A percentile compares a stretch with the other conserved stretches of the same genome.
These are phyloP conservation scores for Licmophora abbreviata DNA, from an alignment of 108 stramenopile genomes.

Conservation along the genomic window DNA sequence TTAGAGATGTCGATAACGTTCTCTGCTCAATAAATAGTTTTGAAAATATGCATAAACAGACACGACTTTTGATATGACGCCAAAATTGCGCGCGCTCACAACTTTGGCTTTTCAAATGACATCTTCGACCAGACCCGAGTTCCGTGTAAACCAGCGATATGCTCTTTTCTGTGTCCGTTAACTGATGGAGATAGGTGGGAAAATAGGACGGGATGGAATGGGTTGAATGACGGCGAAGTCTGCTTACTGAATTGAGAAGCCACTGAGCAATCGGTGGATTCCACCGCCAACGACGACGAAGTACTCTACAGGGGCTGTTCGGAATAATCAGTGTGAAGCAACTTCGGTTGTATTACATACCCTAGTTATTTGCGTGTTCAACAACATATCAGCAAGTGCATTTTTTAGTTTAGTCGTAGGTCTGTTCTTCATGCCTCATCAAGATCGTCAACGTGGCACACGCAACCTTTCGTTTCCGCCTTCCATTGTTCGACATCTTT, in stretches of 20 bases:
- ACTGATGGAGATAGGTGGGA: conserved; percentile 33
- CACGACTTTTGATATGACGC: no score
- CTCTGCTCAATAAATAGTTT: no score
- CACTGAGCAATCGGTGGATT: not conserved
- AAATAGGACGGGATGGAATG: conserved; percentile 31
- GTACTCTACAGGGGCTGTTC: no score
- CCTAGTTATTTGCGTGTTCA: not conserved
- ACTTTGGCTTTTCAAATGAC: no score
- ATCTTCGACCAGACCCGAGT: no score
- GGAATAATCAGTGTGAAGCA: no score
- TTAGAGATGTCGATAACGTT: no score
- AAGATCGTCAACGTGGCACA: conserved; percentile 59
- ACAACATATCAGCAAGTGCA: not conserved
- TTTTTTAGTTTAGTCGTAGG: not conserved
- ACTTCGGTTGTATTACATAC: not conserved
- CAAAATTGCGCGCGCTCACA: no score
- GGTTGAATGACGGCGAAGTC: conserved; percentile 19
- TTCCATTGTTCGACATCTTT: conserved; percentile 85
- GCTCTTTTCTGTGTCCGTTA: conserved; percentile 34
- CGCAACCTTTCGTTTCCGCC: conserved; percentile 50
- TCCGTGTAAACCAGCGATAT: conserved; percentile 27
- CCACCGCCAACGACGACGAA: not conserved
- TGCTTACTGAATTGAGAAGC: not conserved
- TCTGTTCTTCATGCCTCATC: not conserved
- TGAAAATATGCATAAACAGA: no score